phyloP scores from a whole-genome alignment of 345 rosid genomes.

The Turritis glabra region DNA sequence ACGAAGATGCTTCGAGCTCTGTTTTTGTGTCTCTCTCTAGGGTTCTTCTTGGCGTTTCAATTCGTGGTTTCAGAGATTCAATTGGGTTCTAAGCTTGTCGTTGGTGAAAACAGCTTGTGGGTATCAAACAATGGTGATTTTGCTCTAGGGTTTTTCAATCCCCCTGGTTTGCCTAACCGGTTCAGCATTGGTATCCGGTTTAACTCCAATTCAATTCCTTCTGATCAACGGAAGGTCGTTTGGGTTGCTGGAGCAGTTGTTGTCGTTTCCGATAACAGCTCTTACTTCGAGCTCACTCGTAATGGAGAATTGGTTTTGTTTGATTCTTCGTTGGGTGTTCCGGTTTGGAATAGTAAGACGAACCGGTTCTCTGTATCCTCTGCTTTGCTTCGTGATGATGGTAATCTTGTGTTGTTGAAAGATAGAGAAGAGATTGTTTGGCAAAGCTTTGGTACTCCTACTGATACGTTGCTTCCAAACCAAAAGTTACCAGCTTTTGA shows the following conservation, averaged over 20 bases:
- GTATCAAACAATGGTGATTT: constrained; percentile 66
- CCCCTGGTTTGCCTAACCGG: constrained; percentile 55
- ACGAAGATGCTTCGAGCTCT: constrained; percentile 49
- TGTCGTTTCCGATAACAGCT: constrained; percentile 50
- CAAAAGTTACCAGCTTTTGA: constrained; percentile 50
- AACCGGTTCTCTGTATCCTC: constrained; percentile 55
- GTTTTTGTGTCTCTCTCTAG: constrained; percentile 44
- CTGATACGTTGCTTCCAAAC: constrained; percentile 72
- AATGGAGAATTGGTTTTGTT: constrained; percentile 68
- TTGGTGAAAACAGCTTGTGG: constrained; percentile 57
- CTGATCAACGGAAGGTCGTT: constrained; percentile 48
- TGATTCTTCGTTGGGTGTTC: constrained; percentile 46
- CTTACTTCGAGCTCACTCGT: constrained; percentile 63
- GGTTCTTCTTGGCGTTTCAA: constrained; percentile 38
- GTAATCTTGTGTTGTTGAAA: constrained; percentile 65
- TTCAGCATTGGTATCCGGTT: constrained; percentile 74
- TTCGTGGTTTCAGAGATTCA: constrained; percentile 54
- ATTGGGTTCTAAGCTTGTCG: constrained; percentile 62
- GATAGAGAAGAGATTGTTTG: constrained; percentile 50
- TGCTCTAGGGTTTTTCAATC: constrained; percentile 64
- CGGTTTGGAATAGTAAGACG: constrained; percentile 63
- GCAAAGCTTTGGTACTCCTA: constrained; percentile 77
- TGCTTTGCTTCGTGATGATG: constrained; percentile 64
- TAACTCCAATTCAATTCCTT: constrained; percentile 59
- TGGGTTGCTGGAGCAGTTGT: constrained; percentile 81